A percentile compares a stretch with the other conserved stretches of the same genome.
Evolutionary conservation across 495 filamentous ascomycete genomes (phyloP).

Genomic region (Neurospora discreta): DNA sequence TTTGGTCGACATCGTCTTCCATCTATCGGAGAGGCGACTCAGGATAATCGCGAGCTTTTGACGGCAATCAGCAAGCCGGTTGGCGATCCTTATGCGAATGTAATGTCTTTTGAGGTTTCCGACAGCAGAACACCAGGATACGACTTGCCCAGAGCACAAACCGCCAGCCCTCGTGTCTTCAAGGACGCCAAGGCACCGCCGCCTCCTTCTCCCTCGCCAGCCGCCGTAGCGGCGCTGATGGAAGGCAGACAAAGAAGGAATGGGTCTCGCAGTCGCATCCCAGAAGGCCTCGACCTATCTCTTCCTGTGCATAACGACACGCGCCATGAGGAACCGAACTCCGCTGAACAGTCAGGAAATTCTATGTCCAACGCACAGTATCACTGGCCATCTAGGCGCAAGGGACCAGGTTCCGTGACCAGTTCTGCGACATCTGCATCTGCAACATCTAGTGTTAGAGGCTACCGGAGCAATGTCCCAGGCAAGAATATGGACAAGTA

Average conservation of each 20-base stretch:
- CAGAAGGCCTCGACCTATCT: slow-evolving; percentile 67
- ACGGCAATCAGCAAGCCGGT: slow-evolving; percentile 12
- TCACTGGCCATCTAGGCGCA: slow-evolving; percentile 37
- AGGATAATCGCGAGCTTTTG: slow-evolving; percentile 24
- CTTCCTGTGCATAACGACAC: slow-evolving; percentile 48
- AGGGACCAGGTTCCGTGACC: slow-evolving; percentile 35
- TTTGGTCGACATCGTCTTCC: slow-evolving; percentile 62
- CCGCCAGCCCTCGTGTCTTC: slow-evolving; percentile 40
- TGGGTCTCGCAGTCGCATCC: slow-evolving; percentile 70
- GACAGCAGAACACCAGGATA: slow-evolving; percentile 3
- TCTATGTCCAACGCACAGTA: slow-evolving; percentile 27
- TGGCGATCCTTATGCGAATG: slow-evolving; percentile 11
- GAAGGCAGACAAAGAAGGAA: slow-evolving; percentile 47
- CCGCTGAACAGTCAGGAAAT: slow-evolving; percentile 37
- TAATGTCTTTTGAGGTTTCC: slow-evolving; percentile 8
- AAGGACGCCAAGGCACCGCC: slow-evolving; percentile 29
- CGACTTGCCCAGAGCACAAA: slow-evolving; percentile 29
- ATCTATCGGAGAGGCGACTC: slow-evolving; percentile 69
- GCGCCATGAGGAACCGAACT: slow-evolving; percentile 38
- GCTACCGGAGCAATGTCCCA: slow-evolving; percentile 29
- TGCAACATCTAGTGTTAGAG: slow-evolving; percentile 22
- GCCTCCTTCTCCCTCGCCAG: slow-evolving; percentile 41
- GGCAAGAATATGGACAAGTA: slow-evolving; percentile 70
- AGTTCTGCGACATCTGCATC: slow-evolving; percentile 33
- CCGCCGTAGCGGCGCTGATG: slow-evolving; percentile 38